Base-by-base conservation (phyloP, 1,284 basidiomycete genomes). In the Ganoderma meredithae region DNA sequence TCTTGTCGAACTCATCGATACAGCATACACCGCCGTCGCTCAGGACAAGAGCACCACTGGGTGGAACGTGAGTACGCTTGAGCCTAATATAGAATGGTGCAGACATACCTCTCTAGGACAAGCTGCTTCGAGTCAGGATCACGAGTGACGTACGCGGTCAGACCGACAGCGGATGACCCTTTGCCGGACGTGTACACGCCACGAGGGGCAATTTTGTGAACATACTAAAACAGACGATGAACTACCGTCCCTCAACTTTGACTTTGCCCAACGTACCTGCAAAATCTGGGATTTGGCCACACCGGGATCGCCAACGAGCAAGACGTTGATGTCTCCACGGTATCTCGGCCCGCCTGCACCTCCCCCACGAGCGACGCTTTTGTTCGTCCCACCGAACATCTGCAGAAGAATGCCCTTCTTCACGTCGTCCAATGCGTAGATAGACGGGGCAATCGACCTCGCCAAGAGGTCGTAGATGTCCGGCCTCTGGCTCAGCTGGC, bases 1-100 rank as follows among this genome's bases (percentile, higher is more conserved):
- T 99, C 81, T 99, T 99, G 83, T 99, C 98, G 76, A 99, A 99
- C 81, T 99, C 97, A 78, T 99, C 97, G 74, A 99, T 99, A 79
- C 98, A 99, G 81, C 98, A 99, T 5, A 99, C 96, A 79, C 97
- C 97, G 2, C 97, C 97, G 74, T 99, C 98, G 75, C 95, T 97
- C 64, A 99, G 83, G 1, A 99, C 98, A 3, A 99, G 89, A 0
- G 98, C 97, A 75, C 97, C 97, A 83, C 96, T 96, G 72, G 49
- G 39, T 68, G 17, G 73, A 62, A 33, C 41, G 22, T 69, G 39
- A 60, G 56, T n/a, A 10, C 61, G 47, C 10, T 22, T 13, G 22
- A 49, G 2, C 47, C 19, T 25, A 4, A 25, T 49, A 25, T 22
- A 25, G 4, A 22, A 25, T 49, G 47, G 2, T 4, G 7, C 22